These are phyloP conservation scores for Apiotrichum mycotoxinovorans DNA, from an alignment of 1,284 basidiomycete species.

Conservation along the genomic window DNA sequence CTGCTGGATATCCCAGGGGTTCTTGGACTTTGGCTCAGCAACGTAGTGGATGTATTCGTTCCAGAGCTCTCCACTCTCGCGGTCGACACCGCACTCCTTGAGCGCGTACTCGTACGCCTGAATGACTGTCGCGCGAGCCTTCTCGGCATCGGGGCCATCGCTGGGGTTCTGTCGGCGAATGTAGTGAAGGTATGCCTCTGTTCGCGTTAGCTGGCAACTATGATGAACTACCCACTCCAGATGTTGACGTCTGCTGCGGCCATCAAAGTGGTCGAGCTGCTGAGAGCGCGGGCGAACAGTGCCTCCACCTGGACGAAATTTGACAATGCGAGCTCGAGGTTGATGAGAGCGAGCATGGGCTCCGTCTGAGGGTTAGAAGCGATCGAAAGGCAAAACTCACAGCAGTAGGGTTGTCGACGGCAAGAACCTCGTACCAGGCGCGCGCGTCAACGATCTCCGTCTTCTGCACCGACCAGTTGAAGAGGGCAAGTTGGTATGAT, in stretches of 20 bases:
- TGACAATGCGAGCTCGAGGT: conserved; percentile 47
- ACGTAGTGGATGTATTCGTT: conserved; percentile 74
- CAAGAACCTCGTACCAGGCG: conserved; percentile 44
- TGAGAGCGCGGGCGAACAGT: conserved; percentile 44
- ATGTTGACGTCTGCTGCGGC: conserved; percentile 48
- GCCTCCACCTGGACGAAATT: conserved; percentile 47
- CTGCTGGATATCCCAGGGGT: conserved; percentile 92
- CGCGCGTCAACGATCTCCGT: conserved; percentile 46
- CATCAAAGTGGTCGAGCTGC: conserved; percentile 40
- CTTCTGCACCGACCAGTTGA: conserved; percentile 49
- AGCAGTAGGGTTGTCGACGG: conserved; percentile 44
- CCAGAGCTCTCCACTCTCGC: conserved; percentile 58
- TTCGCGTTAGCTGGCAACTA: not conserved
- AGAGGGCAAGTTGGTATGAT: conserved; percentile 41
- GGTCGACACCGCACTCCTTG: conserved; percentile 75
- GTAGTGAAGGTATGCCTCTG: conserved; percentile 51
- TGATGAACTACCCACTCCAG: conserved; percentile 47
- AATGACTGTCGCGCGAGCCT: conserved; percentile 68
- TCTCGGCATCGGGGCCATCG: conserved; percentile 48
- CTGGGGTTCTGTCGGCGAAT: conserved; percentile 49
- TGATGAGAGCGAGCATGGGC: conserved; percentile 45
- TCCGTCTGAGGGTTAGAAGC: conserved; percentile 25
- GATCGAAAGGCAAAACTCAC: conserved; percentile 20
- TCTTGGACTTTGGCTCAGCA: conserved; percentile 68
- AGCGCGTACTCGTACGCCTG: conserved; percentile 93